Percentiles rank a stretch among this genome's conserved stretches.
Evolutionary conservation across 108 stramenopile species (phyloP).

Genomic region (Skeletonema marinoi): DNA sequence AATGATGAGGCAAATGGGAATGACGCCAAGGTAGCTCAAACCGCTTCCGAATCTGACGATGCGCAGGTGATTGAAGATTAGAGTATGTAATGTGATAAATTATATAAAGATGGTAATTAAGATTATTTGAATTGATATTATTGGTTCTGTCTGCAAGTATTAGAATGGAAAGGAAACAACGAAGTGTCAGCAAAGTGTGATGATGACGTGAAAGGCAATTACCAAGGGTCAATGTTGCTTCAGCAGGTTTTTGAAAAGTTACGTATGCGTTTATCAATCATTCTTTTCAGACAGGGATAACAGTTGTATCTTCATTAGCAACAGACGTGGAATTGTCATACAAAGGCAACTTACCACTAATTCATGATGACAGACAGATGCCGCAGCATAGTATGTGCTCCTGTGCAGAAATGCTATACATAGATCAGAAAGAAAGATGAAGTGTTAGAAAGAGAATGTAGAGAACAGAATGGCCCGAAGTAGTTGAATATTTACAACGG

Average conservation of each 20-base stretch:
- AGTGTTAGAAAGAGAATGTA: constrained; percentile 10
- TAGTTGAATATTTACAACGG: constrained; percentile 28
- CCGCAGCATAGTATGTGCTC: neutral
- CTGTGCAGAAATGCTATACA: neutral
- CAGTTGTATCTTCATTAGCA: constrained; percentile 33
- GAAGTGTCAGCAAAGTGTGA: neutral
- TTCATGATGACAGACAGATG: neutral
- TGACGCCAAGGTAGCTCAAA: neutral
- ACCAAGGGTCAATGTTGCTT: neutral
- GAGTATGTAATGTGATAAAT: neutral
- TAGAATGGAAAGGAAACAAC: neutral
- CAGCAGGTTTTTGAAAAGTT: constrained; percentile 34
- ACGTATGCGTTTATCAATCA: constrained; percentile 37
- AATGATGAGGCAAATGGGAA: neutral
- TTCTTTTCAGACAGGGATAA: constrained; percentile 43
- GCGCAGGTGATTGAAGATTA: neutral
- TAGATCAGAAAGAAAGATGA: neutral
- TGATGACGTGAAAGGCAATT: neutral
- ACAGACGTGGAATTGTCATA: neutral
- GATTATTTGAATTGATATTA: neutral
- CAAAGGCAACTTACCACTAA: neutral
- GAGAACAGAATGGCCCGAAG: constrained; percentile 43
- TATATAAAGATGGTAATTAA: neutral
- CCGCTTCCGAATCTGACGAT: neutral
- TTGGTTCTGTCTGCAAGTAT: neutral